Evolutionary conservation across 345 rosid genomes (phyloP), one percentile per base, ranked within the genome.

Genomic region (Dimocarpus longan): DNA sequence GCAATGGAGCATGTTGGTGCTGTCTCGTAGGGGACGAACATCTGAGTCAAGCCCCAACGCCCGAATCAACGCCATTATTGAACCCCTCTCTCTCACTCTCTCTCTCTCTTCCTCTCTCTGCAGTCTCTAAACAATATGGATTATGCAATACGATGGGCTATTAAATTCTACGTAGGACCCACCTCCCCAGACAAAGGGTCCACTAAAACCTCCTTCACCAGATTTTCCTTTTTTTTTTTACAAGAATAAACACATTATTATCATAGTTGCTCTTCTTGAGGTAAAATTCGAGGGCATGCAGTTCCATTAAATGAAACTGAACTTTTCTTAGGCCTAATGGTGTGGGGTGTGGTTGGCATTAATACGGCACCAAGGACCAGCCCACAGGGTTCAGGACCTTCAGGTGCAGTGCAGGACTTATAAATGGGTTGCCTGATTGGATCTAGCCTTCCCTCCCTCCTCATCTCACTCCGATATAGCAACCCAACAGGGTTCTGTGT

Each of bases 11-110:
- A 46, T 5, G 68, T 42, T 68, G 70, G 37, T 64, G 59, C 79
- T 76, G 83, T 74, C 80, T 63, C 71, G 80, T 68, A 80, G 82
- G 71, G 65, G 69, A 44, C 50, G 48, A 84, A 79, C 88, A 77
- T 67, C 43, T 71, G 43, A 66, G 82, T 72, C 80, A 68, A 68
- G 72, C 40, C 9, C 44, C 26, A 43, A 28, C 13, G 9, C 15
- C 50, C 19, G 0, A 22, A 48, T 71, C 44, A 28, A 39, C 59
- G 42, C 42, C 76, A 65, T 54, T 52, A 76, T 76, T 66, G 54
- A 12, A n/a, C 19, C 50, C 5, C 5, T 13, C 37, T 22, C 66
- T 21, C 12, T 21, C 66, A 22, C 19, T 12, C 8, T 15, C 21
- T 8, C n/a, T 24, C 66, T 15, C 56, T 6, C n/a, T 15, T 6